Conservation (phyloP, 805 yeast genomes). For the Henningerozyma blattae region DNA sequence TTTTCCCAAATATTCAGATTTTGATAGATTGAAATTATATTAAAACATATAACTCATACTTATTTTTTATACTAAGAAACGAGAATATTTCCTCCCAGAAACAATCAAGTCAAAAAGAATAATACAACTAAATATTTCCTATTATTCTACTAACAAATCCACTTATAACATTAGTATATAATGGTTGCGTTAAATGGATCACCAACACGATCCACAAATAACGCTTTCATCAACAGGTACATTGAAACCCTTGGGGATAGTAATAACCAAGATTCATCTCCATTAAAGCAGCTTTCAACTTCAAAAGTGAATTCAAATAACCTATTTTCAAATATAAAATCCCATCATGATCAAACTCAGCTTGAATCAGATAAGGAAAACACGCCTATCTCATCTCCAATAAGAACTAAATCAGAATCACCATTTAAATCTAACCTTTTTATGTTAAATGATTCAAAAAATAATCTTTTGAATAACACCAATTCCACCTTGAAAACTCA, state of each 20-base stretch:
- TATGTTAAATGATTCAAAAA: not conserved
- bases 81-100: no score
- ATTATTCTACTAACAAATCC: no score
- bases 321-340: not conserved
- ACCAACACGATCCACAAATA: conserved; percentile 9
- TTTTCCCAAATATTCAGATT: no score
- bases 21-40: no score
- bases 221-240: conserved; percentile 19
- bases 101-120: no score
- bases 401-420: not conserved
- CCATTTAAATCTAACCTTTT: not conserved
- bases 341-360: not conserved
- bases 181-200: conserved; percentile 13
- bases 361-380: not conserved
- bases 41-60: no score
- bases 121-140: no score
- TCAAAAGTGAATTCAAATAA: conserved; percentile 12
- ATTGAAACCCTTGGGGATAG: conserved; percentile 13
- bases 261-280: conserved; percentile 4
- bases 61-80: no score
- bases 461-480: not conserved
- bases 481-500: not conserved
- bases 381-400: not conserved
- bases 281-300: conserved; percentile 14
- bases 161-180: no score